Base-by-base conservation (phyloP, 2,329 filamentous ascomycete genomes). In the Cercospora berteroae region DNA sequence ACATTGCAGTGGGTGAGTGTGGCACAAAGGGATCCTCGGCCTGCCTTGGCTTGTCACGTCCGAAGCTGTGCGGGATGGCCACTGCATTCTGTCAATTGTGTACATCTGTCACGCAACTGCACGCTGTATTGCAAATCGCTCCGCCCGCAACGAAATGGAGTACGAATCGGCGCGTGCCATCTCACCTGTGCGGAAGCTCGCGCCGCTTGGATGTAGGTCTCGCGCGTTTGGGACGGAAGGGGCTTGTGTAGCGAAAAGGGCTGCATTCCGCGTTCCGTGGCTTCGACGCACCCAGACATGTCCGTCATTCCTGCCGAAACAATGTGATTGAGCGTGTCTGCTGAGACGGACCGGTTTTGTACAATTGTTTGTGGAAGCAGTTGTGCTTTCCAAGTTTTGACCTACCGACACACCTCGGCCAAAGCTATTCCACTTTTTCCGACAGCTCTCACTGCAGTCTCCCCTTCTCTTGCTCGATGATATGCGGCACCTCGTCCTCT, bases 401-500 rank as follows among this genome's bases (percentile, higher is more conserved):
- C 18, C 18, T 50, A 12, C 18, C 20, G 13, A 13, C 48, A 23
- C 23, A 0, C 20, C 48, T 52, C 20, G 6, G 23, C 23, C 36
- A 16, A 39, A n/a, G 2, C 6, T 39, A 8, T 39, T 39, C 16
- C 1, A 8, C 36, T 39, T 6, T n/a, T 39, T 8, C 36, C n/a
- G 16, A 39, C 16, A 39, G 36, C 36, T 25, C 48, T 42, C 42
- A 68, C 29, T 55, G 67, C 68, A 75, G 59, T 16, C 74, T 69
- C 60, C 71, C 69, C 57, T 76, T 70, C 72, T 78, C 76, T 31
- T 70, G 67, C 55, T 75, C 69, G 13, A 78, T 55, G 48, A 78
- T 77, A n/a, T 67, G 70, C 39, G 74, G 73, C 18, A 76, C 68
- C 64, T 73, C 72, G 4, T 74, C 74, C 33, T 75, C 71, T 23